Evolutionary conservation across 2,329 filamentous ascomycete genomes (phyloP).

Genomic region (Aquanectria penicillioides): DNA sequence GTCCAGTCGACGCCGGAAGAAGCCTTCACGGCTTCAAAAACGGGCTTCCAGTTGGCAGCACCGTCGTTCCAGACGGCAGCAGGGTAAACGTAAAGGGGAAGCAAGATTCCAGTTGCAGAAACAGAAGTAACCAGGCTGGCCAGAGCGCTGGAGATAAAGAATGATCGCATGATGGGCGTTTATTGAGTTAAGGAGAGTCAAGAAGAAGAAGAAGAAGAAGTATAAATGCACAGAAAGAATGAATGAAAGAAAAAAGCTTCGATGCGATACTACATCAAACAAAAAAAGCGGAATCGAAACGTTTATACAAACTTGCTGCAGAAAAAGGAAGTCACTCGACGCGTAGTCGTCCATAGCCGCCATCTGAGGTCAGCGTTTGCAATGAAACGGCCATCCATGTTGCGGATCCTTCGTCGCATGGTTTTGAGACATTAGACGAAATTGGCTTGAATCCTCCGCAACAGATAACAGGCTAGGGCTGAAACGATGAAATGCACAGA

Average conservation of each 20-base stretch:
- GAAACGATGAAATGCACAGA: neutral
- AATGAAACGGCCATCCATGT: conserved; percentile 4
- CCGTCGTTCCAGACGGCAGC: conserved; percentile 28
- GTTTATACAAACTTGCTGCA: neutral
- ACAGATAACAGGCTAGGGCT: neutral
- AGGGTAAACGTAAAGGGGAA: conserved; percentile 38
- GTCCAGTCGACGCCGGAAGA: conserved; percentile 26
- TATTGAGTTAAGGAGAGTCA: neutral
- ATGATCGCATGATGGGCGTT: neutral
- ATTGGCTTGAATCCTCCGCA: neutral
- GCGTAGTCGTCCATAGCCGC: neutral
- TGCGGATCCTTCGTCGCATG: conserved; percentile 5
- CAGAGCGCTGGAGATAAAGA: neutral
- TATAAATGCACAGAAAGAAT: neutral
- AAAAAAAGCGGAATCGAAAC: no score
- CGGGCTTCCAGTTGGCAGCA: conserved; percentile 36
- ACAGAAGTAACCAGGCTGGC: conserved; percentile 5
- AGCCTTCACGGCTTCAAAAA: conserved; percentile 21
- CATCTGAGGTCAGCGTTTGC: neutral
- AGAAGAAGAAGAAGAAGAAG: neutral
- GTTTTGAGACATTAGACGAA: neutral
- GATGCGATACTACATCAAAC: no score
- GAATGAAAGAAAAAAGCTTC: neutral
- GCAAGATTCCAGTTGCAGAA: conserved; percentile 28
- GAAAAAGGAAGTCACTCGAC: no score